A percentile compares a stretch with the other conserved stretches of the same genome.
Evolutionary conservation across 768 basidiomycete species (phyloP).

Genomic region (Leccinum disarticulatum): DNA sequence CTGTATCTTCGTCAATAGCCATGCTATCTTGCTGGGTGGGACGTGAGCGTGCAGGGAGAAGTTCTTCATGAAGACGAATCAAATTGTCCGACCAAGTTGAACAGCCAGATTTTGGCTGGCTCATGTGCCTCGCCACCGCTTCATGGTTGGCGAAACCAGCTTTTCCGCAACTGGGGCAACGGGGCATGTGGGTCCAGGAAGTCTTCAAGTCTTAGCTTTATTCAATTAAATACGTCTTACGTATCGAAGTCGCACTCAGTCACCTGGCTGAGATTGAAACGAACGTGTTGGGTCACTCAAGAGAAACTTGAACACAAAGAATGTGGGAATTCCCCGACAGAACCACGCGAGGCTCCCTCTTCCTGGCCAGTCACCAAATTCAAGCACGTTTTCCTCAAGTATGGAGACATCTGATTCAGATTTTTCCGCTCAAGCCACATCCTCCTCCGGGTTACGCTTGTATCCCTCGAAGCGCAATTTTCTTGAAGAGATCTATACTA

Average conservation of each 20-base stretch:
- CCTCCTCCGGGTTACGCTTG: background rate
- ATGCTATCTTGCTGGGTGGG: background rate
- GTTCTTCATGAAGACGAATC: background rate
- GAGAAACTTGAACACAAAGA: background rate
- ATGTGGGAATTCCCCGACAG: background rate
- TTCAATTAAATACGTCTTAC: no score
- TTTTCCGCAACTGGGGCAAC: background rate
- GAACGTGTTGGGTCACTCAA: no score
- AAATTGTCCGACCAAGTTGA: background rate
- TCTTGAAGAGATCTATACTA: background rate
- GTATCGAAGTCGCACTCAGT: no score
- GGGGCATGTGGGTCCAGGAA: background rate
- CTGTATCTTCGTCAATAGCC: background rate
- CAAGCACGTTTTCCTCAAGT: background rate
- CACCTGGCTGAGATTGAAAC: no score
- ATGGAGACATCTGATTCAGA: no score
- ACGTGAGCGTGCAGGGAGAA: background rate
- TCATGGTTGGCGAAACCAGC: background rate
- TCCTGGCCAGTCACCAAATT: background rate
- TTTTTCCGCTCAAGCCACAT: background rate
- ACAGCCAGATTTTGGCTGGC: background rate
- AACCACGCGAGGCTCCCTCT: background rate
- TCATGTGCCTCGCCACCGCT: background rate
- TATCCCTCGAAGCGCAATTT: background rate
- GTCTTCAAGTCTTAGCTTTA: no score